Evolutionary conservation across 768 basidiomycete genomes (phyloP), one percentile per base, ranked within the genome.

Genomic region (Sistotremastrum suecicum): DNA sequence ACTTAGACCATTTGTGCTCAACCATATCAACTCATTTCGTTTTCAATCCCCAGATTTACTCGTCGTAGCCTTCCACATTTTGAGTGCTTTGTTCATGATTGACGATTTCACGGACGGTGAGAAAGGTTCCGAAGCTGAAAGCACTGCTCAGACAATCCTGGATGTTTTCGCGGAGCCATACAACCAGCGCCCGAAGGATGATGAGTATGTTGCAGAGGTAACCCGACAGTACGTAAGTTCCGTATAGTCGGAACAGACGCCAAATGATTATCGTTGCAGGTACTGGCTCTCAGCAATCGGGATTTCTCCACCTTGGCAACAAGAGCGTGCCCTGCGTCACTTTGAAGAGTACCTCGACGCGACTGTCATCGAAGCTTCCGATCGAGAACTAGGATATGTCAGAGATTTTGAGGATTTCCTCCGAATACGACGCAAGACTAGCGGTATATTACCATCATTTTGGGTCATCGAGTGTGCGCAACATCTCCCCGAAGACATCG

Each of bases 71-170:
- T 20, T 20, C 20, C 20, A 20, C 2, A 20, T 20, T 20, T 20
- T 20, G 20, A 20, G 69, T 36, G 49, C 74, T 5, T 64, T 72
- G 52, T 75, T 71, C 50, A 47, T 74, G 37, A 62, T 69, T 51
- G 75, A 77, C 52, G 69, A 73, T 51, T 65, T 68, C 49, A 67
- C 72, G 4, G 75, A 77, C 55, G 57, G 63, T 8, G 60, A 60
- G 0, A 50, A 59, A 29, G 59, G 52, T 0, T 34, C 54, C 0
- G 61, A 51, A 3, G 69, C 63, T 6, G 59, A 56, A 2, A 33
- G 51, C 3, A 54, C 61, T 34, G 63, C 58, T 0, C 53, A 61
- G 11, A 56, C 64, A 6, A 58, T 67, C 11, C 63, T 69, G 50
- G 64, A 69, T 47, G 67, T 64, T 1, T 46, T 74, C 31, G 50